Evolutionary conservation across 1,284 basidiomycete genomes (phyloP), one percentile per base, ranked within the genome.

Genomic region (Schizophyllum amplum): DNA sequence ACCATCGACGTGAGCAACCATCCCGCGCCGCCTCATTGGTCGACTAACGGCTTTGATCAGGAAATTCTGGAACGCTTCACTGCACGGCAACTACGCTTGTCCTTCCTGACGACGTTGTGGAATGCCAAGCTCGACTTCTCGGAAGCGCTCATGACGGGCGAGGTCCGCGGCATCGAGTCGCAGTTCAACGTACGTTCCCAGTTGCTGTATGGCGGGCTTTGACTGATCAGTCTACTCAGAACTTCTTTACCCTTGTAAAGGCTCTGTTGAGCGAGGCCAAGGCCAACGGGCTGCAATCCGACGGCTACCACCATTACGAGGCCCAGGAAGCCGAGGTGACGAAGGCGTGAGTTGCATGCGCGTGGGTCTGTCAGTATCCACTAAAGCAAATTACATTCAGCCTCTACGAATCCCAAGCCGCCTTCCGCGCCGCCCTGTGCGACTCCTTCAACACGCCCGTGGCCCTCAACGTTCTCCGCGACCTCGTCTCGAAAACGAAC

Each of bases 391-490:
- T 58, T 57, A 51, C 53, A 56, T 60, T 50, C 62, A 93, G 90
- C 62, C 78, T 97, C 48, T 79, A 90, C 63, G 76, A 84, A 53
- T 83, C 87, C 42, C 95, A 96, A 71, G 66, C 80, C 48, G 77
- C 81, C 1, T 97, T 99, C 81, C 86, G 93, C 55, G 77, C 75
- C n/a, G 92, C 95, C 0, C 84, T 99, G 57, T 97, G 92, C 73
- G 96, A 99, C 71, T 98, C 94, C 1, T 98, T 99, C 79, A 96
- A 99, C 72, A 99, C 96, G 0, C 92, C 94, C 1, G 78, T 76
- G 15, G 96, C 94, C 0, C 73, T 99, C 50, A 80, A 83, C 62
- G 75, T 85, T 55, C 73, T 99, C 13, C 80, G 92, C 13, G 89
- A 95, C 60, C 76, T 98, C 25, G 85, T 99, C 24, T 90, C 89